Conservation (phyloP, 306 rosid genomes). For the Phaseolus lunatus region DNA sequence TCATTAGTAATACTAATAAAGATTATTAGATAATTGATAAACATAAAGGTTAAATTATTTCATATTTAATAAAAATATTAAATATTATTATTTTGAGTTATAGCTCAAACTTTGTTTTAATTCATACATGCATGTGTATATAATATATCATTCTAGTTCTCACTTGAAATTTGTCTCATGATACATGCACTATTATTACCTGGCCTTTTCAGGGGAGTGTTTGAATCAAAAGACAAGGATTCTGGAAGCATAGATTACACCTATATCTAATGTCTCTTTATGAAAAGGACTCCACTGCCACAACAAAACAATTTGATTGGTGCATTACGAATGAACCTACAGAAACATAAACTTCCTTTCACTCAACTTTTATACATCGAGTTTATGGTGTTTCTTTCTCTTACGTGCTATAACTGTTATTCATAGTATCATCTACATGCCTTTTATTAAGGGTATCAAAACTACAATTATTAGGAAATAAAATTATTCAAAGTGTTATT, state of each 20-base stretch:
- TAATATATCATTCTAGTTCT: too few species aligned
- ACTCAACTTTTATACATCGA: not conserved
- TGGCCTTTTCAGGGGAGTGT: not conserved
- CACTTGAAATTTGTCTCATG: not conserved
- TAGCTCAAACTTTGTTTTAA: too few species aligned
- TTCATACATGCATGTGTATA: too few species aligned
- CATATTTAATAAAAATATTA: too few species aligned
- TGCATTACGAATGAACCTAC: conserved; percentile 13
- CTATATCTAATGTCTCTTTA: not conserved
- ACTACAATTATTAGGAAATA: not conserved
- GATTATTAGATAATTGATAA: too few species aligned
- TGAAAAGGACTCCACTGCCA: conserved; percentile 14
- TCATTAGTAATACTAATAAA: too few species aligned
- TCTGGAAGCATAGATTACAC: not conserved
- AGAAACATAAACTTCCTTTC: conserved; percentile 15
- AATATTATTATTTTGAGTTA: too few species aligned
- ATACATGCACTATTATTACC: too few species aligned
- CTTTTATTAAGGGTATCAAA: not conserved
- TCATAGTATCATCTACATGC: not conserved
- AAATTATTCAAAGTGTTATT: not conserved
- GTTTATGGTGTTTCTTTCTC: not conserved
- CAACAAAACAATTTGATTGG: conserved; percentile 21
- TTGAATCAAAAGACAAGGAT: conserved; percentile 20
- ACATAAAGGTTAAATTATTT: too few species aligned
- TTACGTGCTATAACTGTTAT: not conserved